A percentile compares a stretch with the other conserved stretches of the same genome.
These are phyloP conservation scores for Erysiphe pulchra DNA, from an alignment of 2,329 filamentous ascomycete genomes.

Conservation along the genomic window DNA sequence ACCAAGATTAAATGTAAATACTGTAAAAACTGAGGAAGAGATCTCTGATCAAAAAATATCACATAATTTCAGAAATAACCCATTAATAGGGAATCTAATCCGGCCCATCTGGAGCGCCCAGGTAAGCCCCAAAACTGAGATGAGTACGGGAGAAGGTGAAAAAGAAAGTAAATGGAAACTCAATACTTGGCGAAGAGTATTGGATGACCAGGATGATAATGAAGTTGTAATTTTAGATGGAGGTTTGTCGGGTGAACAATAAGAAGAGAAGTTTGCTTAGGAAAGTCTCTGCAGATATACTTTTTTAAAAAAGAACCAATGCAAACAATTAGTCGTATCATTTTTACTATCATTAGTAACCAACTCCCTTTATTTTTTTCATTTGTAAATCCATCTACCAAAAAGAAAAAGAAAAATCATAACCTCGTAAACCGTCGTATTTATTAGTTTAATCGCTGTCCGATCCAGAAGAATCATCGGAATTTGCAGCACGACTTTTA, in stretches of 20 bases:
- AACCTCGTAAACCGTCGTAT: too few relatives aligned
- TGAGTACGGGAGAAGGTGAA: constrained; percentile 5
- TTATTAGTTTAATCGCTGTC: not conserved
- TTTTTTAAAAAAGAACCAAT: too few relatives aligned
- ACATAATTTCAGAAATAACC: constrained; percentile 14
- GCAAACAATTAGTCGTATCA: too few relatives aligned
- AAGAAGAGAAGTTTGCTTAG: constrained; percentile 6
- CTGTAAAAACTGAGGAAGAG: constrained; percentile 5
- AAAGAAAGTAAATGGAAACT: constrained; percentile 5
- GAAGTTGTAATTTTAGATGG: constrained; percentile 17
- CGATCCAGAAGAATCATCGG: not conserved
- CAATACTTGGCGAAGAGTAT: constrained; percentile 17
- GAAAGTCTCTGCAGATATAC: constrained; percentile 1
- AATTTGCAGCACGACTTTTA: not conserved
- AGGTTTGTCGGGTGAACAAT: constrained; percentile 10
- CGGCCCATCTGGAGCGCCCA: constrained; percentile 10
- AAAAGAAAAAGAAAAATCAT: too few relatives aligned
- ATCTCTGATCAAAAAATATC: constrained; percentile 1
- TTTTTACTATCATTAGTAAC: too few relatives aligned
- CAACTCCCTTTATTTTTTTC: too few relatives aligned
- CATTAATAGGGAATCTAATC: constrained; percentile 13
- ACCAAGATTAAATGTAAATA: not conserved
- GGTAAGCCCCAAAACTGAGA: constrained; percentile 11
- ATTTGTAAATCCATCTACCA: too few relatives aligned
- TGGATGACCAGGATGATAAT: constrained; percentile 18